Evolutionary conservation across 2,329 filamentous ascomycete genomes (phyloP).

Genomic region (Neurospora crassa): DNA sequence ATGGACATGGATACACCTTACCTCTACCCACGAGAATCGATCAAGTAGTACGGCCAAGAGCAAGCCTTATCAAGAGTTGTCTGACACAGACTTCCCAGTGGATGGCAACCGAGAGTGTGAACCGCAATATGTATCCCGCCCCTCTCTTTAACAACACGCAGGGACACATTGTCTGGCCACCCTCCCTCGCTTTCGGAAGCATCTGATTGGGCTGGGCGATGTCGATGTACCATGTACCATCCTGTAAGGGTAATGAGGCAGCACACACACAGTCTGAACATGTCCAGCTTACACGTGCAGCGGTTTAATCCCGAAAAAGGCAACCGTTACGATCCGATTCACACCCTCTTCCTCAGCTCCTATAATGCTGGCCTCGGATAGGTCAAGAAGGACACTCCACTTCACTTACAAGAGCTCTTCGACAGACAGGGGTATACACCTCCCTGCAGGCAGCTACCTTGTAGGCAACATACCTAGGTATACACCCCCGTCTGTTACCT

Average conservation of each 20-base stretch:
- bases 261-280: neutral
- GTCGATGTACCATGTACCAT: neutral
- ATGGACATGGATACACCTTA: neutral
- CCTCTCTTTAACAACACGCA: neutral
- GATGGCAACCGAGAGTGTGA: neutral
- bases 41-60: neutral
- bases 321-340: neutral
- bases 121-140: neutral
- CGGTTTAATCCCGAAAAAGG: neutral
- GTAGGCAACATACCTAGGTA: neutral
- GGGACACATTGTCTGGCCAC: neutral
- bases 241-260: neutral
- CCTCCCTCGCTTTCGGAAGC: neutral
- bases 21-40: neutral
- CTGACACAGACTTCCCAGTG: neutral
- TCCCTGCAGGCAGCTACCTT: neutral
- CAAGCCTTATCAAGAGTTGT: neutral
- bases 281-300: neutral
- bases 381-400: neutral
- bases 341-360: neutral
- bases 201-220: neutral
- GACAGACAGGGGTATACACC: neutral
- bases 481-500: neutral
- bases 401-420: neutral
- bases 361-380: neutral